Base-by-base conservation (phyloP, 352 stramenopile species). In the Phytopythium cucurbitacearum region DNA sequence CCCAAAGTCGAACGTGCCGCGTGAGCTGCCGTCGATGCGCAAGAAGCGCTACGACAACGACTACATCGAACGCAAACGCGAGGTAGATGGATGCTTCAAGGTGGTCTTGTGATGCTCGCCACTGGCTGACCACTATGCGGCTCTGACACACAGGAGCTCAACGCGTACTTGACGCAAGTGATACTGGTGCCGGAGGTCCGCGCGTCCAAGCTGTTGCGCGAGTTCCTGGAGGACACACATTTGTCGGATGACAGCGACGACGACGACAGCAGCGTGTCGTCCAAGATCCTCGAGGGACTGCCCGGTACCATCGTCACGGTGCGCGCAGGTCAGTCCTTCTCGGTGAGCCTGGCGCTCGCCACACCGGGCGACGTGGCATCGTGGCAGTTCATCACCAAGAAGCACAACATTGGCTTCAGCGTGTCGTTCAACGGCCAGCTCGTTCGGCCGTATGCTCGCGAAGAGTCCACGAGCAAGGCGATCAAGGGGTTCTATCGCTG, bases 381-480 rank as follows among this genome's bases (percentile, higher is more conserved):
- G 3, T 91, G 73, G 73, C 80, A 89, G 51, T 91, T 91, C 45
- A 80, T 71, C 8, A 89, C 76, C 9, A 88, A 87, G 59, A 91
- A 89, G 48, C 79, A 89, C 68, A 83, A 87, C 59, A 87, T 91
- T 59, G 80, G 80, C 16, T 91, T 91, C 48, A 88, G 77, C 47
- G 76, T 76, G n/a, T 80, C 74, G 11, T 87, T 91, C 55, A 80
- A 87, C 42, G 74, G 71, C 7, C 59, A 73, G 35, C 73, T 62
- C 15, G 73, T 89, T 15, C 67, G 69, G 15, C 73, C 82, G 39
- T 91, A 91, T 54, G 80, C 80, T 33, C 63, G 76, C 28, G 80
- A 91, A 57, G 77, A 85, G 16, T 73, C 76, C 11, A 60, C 82
- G 44, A 45, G 73, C 40, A 86, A 86, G 56, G 74, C 69, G 0